Evolutionary conservation across 768 basidiomycete genomes (phyloP), one percentile per base, ranked within the genome.

Genomic region (Cystofilobasidium bisporidii): DNA sequence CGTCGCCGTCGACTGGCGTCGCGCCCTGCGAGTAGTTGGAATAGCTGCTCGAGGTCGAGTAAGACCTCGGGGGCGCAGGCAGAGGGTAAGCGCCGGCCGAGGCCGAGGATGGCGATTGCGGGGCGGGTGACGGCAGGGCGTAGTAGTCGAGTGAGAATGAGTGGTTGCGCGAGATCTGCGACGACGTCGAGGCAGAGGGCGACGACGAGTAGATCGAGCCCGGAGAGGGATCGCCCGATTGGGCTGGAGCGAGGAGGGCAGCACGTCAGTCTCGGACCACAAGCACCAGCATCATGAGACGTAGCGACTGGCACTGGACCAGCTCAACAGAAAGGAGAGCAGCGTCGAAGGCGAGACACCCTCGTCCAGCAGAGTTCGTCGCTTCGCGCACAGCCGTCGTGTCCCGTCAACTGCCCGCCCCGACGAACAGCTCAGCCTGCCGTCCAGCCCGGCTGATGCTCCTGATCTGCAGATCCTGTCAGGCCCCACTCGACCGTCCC

Each of bases 71-170:
- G 28, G 53, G 53, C 30, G 6, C 8, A 2, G 53, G 53, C 26
- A 56, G 18, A 3, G 53, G 53, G 53, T 56, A 56, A 2, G 53
- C 53, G n/a, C 47, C 47, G 28, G 17, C 11, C 17, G 28, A 3
- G 28, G 17, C 11, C 17, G 28, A 3, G 14, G 28, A 28, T 3
- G 53, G 53, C 14, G 53, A 56, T 17, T 56, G 53, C 8, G 53
- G 53, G 10, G 53, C 53, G 3, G 53, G 53, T 3, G 53, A 56
- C 30, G 53, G 53, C 6, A 56, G 53, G 28, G 53, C 53, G 28
- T 56, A 56, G 53, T 56, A 56, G 53, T 56, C 53, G 28, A 56
- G 30, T 3, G 53, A 56, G 53, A 56, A 56, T 11, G 53, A 56
- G 28, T 28, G 53, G 30, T 56, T 56, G 53, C 53, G 53, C 17